Base-by-base conservation (phyloP, 257 asterid genomes). In the Scutellaria barbata region DNA sequence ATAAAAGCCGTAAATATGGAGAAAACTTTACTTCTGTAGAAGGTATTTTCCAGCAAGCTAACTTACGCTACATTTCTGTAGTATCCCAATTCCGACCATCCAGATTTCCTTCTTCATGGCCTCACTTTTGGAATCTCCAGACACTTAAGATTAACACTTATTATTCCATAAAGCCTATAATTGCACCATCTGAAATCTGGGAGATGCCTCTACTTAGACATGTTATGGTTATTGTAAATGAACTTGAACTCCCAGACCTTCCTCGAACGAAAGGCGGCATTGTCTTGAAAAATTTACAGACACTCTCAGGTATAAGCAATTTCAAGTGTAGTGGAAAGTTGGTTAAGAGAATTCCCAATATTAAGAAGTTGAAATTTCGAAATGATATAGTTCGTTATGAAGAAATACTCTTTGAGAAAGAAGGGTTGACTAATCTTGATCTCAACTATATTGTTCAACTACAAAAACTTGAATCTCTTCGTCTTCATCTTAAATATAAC, bases 71-170 rank as follows among this genome's bases (percentile, higher is more conserved):
- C 37, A 50, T 61, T 59, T 3, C 2, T 56, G 13, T 58, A 3
- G 10, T 3, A 14, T 51, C 5, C 16, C 10, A 2, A 9, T 43
- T 1, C 12, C 11, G 48, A n/a, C 30, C 7, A 3, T 16, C 0
- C 25, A 40, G 33, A 40, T 14, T 61, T 1, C 48, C 51, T 17
- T 16, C 16, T 3, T 3, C 5, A 4, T 9, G 25, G 10, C 16
- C 10, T 61, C 35, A 40, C 51, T 33, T 61, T 17, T 61, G 67
- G 67, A 61, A 61, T 61, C 35, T 61, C 17, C 67, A 61, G 8
- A 61, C 65, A 35, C 37, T 30, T 12, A 30, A n/a, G 47, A 39
- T 40, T n/a, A 14, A 30, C 35, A 30, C 35, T 2, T 0, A 2
- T 13, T 13, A 17, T 1, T 1, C 2, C 10, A 8, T 30, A 6